Conservation (phyloP, 2,329 filamentous ascomycete species). For the Ophiostoma triangulosporum region DNA sequence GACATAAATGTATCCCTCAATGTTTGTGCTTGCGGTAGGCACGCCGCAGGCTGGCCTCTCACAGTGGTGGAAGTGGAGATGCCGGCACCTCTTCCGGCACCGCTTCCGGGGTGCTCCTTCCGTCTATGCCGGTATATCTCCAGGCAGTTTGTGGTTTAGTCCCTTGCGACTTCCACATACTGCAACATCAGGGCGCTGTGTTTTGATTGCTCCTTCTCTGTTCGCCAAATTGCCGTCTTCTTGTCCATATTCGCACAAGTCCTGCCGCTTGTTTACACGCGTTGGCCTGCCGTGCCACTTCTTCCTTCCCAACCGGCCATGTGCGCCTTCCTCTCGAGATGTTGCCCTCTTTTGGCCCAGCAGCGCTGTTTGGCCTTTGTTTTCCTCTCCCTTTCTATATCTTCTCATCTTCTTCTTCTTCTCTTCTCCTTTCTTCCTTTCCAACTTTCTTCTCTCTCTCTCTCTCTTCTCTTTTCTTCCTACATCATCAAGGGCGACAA, state of each 20-base stretch:
- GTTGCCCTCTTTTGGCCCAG: background rate
- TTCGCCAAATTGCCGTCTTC: background rate
- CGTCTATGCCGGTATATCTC: background rate
- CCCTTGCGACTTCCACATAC: background rate
- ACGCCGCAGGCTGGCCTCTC: no score
- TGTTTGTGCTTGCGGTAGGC: no score
- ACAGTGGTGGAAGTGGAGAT: no score
- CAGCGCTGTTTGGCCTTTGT: background rate
- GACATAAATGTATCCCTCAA: no score
- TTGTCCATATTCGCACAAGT: background rate
- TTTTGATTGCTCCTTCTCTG: constrained; percentile 6
- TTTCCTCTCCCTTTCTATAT: background rate
- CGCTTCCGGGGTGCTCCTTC: background rate
- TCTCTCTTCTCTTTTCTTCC: background rate
- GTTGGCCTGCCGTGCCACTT: background rate
- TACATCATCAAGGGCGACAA: constrained; percentile 3
- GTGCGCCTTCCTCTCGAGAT: background rate
- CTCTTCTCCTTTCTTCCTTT: background rate
- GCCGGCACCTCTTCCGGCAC: background rate
- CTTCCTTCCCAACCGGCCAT: background rate
- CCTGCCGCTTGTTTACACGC: background rate
- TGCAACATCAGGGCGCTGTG: background rate
- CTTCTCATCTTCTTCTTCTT: background rate
- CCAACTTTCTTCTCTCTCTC: background rate
- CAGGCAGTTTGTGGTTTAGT: background rate